These are phyloP conservation scores for Arachnopeziza araneosa DNA, from an alignment of 2,329 filamentous ascomycete genomes.

Conservation along the genomic window DNA sequence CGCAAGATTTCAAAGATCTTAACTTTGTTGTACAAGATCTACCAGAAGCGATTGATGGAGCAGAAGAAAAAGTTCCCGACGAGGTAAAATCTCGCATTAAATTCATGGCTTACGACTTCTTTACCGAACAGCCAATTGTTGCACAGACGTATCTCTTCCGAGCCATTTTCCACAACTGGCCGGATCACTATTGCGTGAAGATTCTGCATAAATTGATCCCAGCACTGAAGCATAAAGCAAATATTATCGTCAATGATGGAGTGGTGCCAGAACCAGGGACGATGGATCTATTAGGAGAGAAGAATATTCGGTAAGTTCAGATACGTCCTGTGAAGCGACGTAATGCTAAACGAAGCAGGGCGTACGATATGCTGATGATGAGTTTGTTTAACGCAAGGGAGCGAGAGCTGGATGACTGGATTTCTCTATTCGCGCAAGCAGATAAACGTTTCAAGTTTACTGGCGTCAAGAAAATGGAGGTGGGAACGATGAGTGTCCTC, in stretches of 20 bases:
- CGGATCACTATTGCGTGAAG: slow-evolving; percentile 33
- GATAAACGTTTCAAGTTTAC: background rate
- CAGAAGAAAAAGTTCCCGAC: slow-evolving; percentile 4
- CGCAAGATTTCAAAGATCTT: slow-evolving; percentile 18
- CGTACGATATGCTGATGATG: slow-evolving; percentile 6
- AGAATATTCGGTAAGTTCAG: background rate
- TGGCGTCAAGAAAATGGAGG: too few species aligned
- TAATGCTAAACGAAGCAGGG: background rate
- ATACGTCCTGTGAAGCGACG: background rate
- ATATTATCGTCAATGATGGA: slow-evolving; percentile 24
- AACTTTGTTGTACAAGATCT: slow-evolving; percentile 25
- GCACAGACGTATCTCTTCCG: slow-evolving; percentile 43
- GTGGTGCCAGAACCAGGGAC: slow-evolving; percentile 2
- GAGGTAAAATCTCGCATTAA: slow-evolving; percentile 17
- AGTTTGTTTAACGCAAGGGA: slow-evolving; percentile 5
- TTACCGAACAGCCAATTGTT: slow-evolving; percentile 36
- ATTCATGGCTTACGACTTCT: slow-evolving; percentile 39
- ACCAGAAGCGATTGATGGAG: slow-evolving; percentile 15
- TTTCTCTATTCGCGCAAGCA: background rate
- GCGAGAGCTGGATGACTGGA: slow-evolving; percentile 1
- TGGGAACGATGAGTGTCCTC: too few species aligned
- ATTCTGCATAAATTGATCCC: slow-evolving; percentile 35
- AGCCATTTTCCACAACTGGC: slow-evolving; percentile 44
- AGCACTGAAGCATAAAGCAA: slow-evolving; percentile 36
- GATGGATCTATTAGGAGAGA: background rate